A percentile compares a stretch with the other conserved stretches of the same genome.
Evolutionary conservation across 73 alveolate species (phyloP).

Genomic region (Symbiodinium natans): DNA sequence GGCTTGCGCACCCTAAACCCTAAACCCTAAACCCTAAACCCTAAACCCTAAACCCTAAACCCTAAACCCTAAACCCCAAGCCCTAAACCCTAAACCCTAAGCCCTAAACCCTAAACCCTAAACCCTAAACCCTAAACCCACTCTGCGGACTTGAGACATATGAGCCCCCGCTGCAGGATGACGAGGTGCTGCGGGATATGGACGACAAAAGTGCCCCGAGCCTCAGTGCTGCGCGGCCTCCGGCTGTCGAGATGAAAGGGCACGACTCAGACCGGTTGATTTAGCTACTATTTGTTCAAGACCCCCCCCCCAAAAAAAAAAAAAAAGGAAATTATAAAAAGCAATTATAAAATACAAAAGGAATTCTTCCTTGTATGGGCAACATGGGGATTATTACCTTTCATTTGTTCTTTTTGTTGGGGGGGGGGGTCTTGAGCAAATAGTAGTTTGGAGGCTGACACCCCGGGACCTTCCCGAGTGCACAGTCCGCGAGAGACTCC

Average conservation of each 20-base stretch:
- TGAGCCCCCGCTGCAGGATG: conserved; percentile 94
- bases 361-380: too few species aligned
- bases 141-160: too few species aligned
- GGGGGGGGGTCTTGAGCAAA: too few species aligned
- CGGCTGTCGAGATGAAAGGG: conserved; percentile 96
- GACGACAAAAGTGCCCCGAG: conserved; percentile 96
- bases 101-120: not conserved
- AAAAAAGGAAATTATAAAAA: too few species aligned
- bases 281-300: not conserved
- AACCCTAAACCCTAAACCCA: not conserved
- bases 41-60: not conserved
- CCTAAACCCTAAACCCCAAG: not conserved
- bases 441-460: too few species aligned
- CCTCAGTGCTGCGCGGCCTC: conserved; percentile 97
- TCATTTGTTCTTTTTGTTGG: too few species aligned
- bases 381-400: too few species aligned
- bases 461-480: too few species aligned
- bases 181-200: conserved; percentile 97
- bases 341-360: too few species aligned
- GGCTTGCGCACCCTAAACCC: not conserved
- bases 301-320: conserved; percentile 38
- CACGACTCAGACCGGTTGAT: conserved; percentile 95
- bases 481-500: too few species aligned
- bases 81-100: not conserved
- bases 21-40: not conserved